These are phyloP conservation scores for Cicer pinnatifidum DNA, from an alignment of 306 rosid genomes.

Conservation along the genomic window DNA sequence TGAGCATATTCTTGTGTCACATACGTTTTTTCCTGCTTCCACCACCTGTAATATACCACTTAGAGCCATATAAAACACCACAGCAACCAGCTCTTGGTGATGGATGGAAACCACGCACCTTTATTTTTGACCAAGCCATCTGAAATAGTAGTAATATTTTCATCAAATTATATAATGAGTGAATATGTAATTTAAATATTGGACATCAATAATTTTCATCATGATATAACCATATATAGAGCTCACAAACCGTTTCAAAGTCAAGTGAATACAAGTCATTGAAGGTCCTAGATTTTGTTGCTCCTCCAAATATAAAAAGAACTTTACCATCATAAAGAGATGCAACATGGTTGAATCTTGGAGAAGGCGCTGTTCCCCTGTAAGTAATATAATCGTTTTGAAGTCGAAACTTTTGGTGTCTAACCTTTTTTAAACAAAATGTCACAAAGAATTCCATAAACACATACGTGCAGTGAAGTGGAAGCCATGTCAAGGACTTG, in stretches of 20 bases:
- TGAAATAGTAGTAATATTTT: slow-evolving; percentile 44
- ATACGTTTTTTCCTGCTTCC: slow-evolving; percentile 92
- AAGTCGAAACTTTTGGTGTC: slow-evolving; percentile 20
- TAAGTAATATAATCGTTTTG: slow-evolving; percentile 32
- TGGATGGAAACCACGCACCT: slow-evolving; percentile 83
- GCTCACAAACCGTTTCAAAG: slow-evolving; percentile 83
- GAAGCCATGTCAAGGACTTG: slow-evolving; percentile 94
- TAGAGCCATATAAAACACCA: slow-evolving; percentile 78
- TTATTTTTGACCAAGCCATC: slow-evolving; percentile 98
- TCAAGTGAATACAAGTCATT: slow-evolving; percentile 90
- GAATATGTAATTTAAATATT: slow-evolving; percentile 22
- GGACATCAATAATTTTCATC: slow-evolving; percentile 37
- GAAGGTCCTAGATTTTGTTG: slow-evolving; percentile 78
- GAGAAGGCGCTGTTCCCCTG: slow-evolving; percentile 92
- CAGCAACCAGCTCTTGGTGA: slow-evolving; percentile 91
- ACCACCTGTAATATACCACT: slow-evolving; percentile 94
- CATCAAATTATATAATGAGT: slow-evolving; percentile 45
- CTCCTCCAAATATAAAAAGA: slow-evolving; percentile 84
- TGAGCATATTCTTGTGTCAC: slow-evolving; percentile 27
- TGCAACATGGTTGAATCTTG: slow-evolving; percentile 84
- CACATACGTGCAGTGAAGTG: slow-evolving; percentile 85
- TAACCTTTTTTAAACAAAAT: background rate
- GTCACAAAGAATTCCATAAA: slow-evolving; percentile 15
- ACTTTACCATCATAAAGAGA: slow-evolving; percentile 84
- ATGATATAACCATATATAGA: slow-evolving; percentile 21